Percentiles rank a stretch among this genome's conserved stretches.
These are phyloP conservation scores for Nigrograna mackinnonii DNA, from an alignment of 2,329 filamentous ascomycete genomes.

Conservation along the genomic window DNA sequence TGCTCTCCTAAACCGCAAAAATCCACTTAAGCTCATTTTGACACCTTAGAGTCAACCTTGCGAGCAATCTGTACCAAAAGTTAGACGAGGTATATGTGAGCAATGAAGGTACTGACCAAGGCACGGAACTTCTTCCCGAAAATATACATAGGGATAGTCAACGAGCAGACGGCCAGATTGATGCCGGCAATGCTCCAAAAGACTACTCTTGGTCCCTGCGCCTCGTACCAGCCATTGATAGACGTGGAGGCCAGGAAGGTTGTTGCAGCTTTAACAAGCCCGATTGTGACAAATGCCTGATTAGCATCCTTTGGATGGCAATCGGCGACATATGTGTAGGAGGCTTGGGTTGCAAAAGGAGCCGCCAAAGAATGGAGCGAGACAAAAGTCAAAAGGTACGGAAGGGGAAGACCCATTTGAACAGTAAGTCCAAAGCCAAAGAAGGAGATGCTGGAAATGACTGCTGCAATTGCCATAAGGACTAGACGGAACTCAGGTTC, in stretches of 20 bases:
- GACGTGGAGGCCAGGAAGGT: constrained; percentile 70
- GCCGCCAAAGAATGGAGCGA: constrained; percentile 40
- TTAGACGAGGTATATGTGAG: no score
- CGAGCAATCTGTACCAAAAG: no score
- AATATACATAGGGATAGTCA: constrained; percentile 70
- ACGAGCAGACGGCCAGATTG: constrained; percentile 73
- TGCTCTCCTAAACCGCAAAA: no score
- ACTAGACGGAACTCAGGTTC: constrained; percentile 81
- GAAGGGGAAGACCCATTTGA: constrained; percentile 26
- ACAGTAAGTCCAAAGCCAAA: constrained; percentile 45
- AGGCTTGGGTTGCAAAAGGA: constrained; percentile 42
- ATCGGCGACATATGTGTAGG: constrained; percentile 47
- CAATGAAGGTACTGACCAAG: constrained; percentile 10
- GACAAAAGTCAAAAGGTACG: constrained; percentile 38
- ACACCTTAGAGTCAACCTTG: no score
- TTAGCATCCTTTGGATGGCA: constrained; percentile 44
- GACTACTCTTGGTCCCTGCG: constrained; percentile 59
- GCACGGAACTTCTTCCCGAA: constrained; percentile 12
- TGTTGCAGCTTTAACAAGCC: constrained; percentile 44
- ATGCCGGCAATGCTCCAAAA: constrained; percentile 75
- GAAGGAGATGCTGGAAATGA: constrained; percentile 42
- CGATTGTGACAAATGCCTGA: constrained; percentile 47
- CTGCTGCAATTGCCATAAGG: constrained; percentile 35
- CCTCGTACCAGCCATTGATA: constrained; percentile 73
- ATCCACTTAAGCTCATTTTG: no score